Base-by-base conservation (phyloP, 257 asterid species). In the Oldenlandia corymbosa region DNA sequence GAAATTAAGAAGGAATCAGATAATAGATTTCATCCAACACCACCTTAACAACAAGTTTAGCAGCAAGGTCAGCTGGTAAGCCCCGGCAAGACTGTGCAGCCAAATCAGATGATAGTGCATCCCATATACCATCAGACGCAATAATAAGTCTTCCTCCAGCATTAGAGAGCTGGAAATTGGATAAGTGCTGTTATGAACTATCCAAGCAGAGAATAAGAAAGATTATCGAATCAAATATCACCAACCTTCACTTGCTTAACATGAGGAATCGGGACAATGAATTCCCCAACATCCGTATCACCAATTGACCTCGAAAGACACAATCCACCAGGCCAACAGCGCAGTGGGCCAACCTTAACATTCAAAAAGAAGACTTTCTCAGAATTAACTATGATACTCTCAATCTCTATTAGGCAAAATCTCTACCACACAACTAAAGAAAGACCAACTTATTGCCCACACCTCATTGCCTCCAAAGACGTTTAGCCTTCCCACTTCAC, bases 101-200 rank as follows among this genome's bases (percentile, higher is more conserved):
- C 71, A 45, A 37, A 69, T 92, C 97, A 60, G 96, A 87, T 64
- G 94, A 71, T 74, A 92, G 77, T 43, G 97, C 95, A 71, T 92
- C 99, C 99, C 99, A 92, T 81, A 92, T 92, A 56, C 99, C 97
- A 75, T 92, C 97, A 42, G 99, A 92, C 54, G 99, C 97, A 75
- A 92, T 85, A 74, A 92, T 92, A 71, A 92, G 97, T 75, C 99
- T 82, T 57, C 97, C 99, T 68, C 99, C 99, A 69, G 99, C 97
- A 77, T 80, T 84, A 36, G 97, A 89, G 76, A 92, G 94, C 99
- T 92, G 77, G 56, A 21, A 68, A 53, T 27, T 36, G 41, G 72
- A 68, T 37, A 59, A 67, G 53, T 45, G 60, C 21, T 16, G 45
- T 65, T 31, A 41, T 41, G 53, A 57, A 48, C 34, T 51, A 60